Evolutionary conservation across 2,329 filamentous ascomycete genomes (phyloP), one percentile per base, ranked within the genome.

Genomic region (Magnaporthiopsis incrustans): DNA sequence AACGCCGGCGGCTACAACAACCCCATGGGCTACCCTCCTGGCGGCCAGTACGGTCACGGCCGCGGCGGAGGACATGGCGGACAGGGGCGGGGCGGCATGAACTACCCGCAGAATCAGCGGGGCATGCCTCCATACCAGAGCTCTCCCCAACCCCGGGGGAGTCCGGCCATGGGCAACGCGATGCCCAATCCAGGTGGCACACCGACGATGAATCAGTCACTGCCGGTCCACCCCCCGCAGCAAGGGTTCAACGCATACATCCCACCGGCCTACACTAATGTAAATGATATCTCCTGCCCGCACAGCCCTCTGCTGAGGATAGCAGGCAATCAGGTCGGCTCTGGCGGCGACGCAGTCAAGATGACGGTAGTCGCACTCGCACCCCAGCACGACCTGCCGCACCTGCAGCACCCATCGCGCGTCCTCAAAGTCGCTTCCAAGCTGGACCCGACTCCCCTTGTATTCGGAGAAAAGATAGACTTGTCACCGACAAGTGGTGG

Each of bases 401-500:
- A 59, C 71, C 58, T 67, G 71, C 68, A 67, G 70, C 67, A 65
- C 72, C 68, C 70, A 71, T 71, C 53, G 64, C 70, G 63, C 68
- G 72, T 66, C 66, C 59, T 32, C 59, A 44, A 60, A 44, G 59
- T 60, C 38, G 33, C 26, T 60, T 60, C 59, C n/a, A n/a, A 60
- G 32, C 33, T 60, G 12, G 33, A 25, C 11, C 22, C 33, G 38
- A 60, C 38, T 18, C 69, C 66, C 68, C 69, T 66, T 66, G 71
- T 56, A 69, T 44, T 25, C 3, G 61, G 61, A 57, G 50, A 62
- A 26, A 62, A 62, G 61, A 57, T 62, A 26, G 56, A 91, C 77
- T 77, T 92, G 65, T 87, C 88, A 67, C 89, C 89, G 66, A 85
- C 87, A 72, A 88, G 80, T 73, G 85, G 85, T 72, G 82, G 87